phyloP scores from a whole-genome alignment of 1,139 yeast genomes.

The Yamadazyma epiphylla region DNA sequence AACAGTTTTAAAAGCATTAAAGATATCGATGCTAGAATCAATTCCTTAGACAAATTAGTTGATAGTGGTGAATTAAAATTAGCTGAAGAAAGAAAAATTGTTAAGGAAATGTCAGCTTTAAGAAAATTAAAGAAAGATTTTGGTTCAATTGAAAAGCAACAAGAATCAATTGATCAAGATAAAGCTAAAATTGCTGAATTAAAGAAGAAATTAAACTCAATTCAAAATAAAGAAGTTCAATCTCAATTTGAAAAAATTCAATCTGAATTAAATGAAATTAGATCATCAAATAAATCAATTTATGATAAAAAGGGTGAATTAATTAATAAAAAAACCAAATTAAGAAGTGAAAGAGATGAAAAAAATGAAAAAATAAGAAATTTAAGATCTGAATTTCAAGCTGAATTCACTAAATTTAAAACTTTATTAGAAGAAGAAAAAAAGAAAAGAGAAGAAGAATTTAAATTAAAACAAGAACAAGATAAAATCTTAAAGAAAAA shows the following conservation, averaged over 20 bases:
- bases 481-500: conserved; percentile 61
- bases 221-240: conserved; percentile 64
- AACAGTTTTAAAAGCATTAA: conserved; percentile 66
- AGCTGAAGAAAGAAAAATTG: conserved; percentile 85
- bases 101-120: conserved; percentile 82
- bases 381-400: conserved; percentile 65
- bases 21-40: conserved; percentile 76
- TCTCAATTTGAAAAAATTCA: conserved; percentile 60
- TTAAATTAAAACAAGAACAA: conserved; percentile 49
- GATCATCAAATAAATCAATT: conserved; percentile 57
- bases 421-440: conserved; percentile 65
- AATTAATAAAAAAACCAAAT: conserved; percentile 62
- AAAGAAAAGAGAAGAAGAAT: conserved; percentile 68
- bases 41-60: conserved; percentile 66
- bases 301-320: conserved; percentile 64
- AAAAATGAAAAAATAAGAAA: conserved; percentile 61
- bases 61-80: conserved; percentile 80
- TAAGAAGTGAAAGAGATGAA: conserved; percentile 68
- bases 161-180: conserved; percentile 77
- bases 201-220: conserved; percentile 60
- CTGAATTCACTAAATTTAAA: conserved; percentile 68
- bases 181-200: conserved; percentile 72
- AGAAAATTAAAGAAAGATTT: conserved; percentile 83
- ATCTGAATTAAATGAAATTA: conserved; percentile 58
- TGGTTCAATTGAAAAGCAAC: conserved; percentile 68